These are phyloP conservation scores for Tricholoma sp. DNA, from an alignment of 768 basidiomycete species.

Conservation along the genomic window DNA sequence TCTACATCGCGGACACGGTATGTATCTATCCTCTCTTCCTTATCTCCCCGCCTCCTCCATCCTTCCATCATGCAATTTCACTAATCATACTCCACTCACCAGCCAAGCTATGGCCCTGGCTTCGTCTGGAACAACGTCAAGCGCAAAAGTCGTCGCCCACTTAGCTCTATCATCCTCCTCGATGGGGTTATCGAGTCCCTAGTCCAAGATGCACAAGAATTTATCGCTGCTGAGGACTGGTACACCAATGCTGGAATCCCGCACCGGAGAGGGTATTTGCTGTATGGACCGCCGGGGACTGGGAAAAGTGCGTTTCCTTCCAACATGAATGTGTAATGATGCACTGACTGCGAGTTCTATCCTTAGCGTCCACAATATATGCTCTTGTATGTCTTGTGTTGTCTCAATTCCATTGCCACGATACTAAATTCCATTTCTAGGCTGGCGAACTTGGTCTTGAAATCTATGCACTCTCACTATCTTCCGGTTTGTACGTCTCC, in stretches of 20 bases:
- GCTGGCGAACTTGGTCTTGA: conserved; percentile 74
- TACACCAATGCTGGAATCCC: conserved; percentile 54
- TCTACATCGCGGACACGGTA: conserved; percentile 30
- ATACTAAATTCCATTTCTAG: conserved; percentile 15
- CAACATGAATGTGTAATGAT: background rate
- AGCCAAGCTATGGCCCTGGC: conserved; percentile 33
- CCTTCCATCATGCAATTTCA: background rate
- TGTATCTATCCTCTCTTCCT: conserved; percentile 7
- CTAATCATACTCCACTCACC: background rate
- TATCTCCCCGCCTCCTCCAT: too few species aligned
- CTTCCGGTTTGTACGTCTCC: background rate
- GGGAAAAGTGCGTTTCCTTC: conserved; percentile 44
- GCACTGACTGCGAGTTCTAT: conserved; percentile 27
- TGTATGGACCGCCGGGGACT: conserved; percentile 58
- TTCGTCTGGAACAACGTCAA: conserved; percentile 42
- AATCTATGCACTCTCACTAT: conserved; percentile 62
- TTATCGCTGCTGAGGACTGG: conserved; percentile 51
- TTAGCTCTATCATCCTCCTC: conserved; percentile 48
- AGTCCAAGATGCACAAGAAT: conserved; percentile 47
- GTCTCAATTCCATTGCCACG: background rate
- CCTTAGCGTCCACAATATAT: conserved; percentile 46
- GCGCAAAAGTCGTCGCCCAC: conserved; percentile 43
- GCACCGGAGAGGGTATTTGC: conserved; percentile 49
- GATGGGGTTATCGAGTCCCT: conserved; percentile 42
- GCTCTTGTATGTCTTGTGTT: conserved; percentile 32